phyloP scores from a whole-genome alignment of 2,329 filamentous ascomycete species.

The Xylaria multiplex region DNA sequence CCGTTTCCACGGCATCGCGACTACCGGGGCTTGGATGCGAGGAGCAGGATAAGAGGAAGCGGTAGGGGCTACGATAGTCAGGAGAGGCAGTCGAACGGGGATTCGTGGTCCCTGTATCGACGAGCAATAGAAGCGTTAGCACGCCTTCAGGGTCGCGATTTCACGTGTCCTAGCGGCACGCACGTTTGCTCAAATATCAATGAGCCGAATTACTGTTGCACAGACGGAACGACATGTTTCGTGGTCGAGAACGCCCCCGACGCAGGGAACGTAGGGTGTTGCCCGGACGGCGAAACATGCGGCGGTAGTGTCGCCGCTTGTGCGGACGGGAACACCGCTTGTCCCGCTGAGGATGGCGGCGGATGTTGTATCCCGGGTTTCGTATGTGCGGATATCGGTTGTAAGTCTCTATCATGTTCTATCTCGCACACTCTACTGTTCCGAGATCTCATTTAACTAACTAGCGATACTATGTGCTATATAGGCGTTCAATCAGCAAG shows the following conservation, averaged over 20 bases:
- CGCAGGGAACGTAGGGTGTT: conserved; percentile 78
- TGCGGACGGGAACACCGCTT: conserved; percentile 69
- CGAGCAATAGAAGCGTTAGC: conserved; percentile 60
- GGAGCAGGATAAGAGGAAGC: not conserved
- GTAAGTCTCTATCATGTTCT: conserved; percentile 55
- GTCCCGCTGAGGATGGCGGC: conserved; percentile 71
- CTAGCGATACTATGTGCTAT: not conserved
- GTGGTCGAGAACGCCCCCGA: conserved; percentile 66
- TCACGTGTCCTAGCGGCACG: conserved; percentile 74
- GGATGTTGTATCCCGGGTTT: conserved; percentile 81
- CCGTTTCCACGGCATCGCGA: conserved; percentile 63
- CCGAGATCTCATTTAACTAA: conserved; percentile 10
- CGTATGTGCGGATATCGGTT: conserved; percentile 75
- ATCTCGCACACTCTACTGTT: not conserved
- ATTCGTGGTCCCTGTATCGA: conserved; percentile 50
- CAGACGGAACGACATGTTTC: conserved; percentile 72
- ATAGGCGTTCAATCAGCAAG: conserved; percentile 51
- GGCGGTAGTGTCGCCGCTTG: conserved; percentile 72
- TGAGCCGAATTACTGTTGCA: conserved; percentile 78
- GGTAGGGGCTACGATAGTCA: conserved; percentile 21
- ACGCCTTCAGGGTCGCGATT: conserved; percentile 65
- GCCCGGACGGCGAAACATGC: conserved; percentile 72
- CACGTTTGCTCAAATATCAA: conserved; percentile 71
- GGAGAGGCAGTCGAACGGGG: conserved; percentile 30
- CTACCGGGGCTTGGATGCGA: conserved; percentile 17